Evolutionary conservation across 139 green algal species (phyloP).

Genomic region (Zygnema cylindricum): DNA sequence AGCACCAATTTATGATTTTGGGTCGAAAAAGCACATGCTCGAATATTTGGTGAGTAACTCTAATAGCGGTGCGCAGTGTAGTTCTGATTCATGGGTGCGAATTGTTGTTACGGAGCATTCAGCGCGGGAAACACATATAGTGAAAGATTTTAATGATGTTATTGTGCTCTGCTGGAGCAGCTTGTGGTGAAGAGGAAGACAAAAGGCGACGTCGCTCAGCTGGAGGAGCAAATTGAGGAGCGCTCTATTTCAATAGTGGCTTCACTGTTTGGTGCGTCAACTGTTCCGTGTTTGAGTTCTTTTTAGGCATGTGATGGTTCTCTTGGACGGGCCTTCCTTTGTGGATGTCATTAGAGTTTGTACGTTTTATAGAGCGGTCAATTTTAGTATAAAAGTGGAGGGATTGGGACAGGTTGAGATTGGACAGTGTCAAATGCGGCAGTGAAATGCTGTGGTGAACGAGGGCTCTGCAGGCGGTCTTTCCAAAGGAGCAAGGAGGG

Average conservation of each 20-base stretch:
- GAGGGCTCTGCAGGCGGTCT: conserved; percentile 29
- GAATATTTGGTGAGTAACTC: no score
- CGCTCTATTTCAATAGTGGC: conserved; percentile 83
- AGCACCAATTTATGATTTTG: no score
- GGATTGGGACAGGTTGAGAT: neutral
- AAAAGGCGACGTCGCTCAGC: conserved; percentile 60
- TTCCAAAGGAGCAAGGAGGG: conserved; percentile 59
- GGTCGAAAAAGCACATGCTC: no score
- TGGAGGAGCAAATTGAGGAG: conserved; percentile 84
- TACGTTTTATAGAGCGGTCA: neutral
- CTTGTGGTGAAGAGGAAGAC: conserved; percentile 53
- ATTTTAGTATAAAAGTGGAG: neutral
- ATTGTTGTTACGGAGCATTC: neutral
- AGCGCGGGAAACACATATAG: no score
- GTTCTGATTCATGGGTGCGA: neutral
- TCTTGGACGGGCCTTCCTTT: neutral
- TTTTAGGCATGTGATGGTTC: neutral
- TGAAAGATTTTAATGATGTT: no score
- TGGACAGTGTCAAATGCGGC: neutral
- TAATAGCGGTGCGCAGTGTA: no score
- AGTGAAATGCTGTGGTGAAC: conserved; percentile 18
- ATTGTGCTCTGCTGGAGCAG: conserved; percentile 6
- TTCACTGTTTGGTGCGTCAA: conserved; percentile 70
- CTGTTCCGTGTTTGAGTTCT: neutral
- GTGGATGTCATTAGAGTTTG: neutral